These are phyloP conservation scores for Penicillium verhagenii DNA, from an alignment of 495 filamentous ascomycete genomes.

Conservation along the genomic window DNA sequence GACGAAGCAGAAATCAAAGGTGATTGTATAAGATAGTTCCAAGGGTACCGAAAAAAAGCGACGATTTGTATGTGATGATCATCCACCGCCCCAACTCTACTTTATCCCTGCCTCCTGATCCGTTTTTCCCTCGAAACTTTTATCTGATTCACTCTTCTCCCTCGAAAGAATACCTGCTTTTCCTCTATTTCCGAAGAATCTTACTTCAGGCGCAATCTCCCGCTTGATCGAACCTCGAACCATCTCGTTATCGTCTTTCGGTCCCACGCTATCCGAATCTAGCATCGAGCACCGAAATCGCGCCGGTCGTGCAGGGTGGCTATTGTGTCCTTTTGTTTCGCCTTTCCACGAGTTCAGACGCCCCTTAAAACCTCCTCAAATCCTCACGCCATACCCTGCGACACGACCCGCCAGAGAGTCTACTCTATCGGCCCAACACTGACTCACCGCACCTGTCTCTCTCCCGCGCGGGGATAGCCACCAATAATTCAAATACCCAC, in stretches of 20 bases:
- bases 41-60: not conserved
- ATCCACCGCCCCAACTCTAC: slow-evolving; percentile 16
- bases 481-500: not conserved
- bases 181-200: not conserved
- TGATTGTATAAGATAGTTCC: too few species aligned
- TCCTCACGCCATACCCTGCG: not conserved
- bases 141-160: not conserved
- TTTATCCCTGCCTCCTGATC: slow-evolving; percentile 21
- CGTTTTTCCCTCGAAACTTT: slow-evolving; percentile 3
- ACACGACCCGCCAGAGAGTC: not conserved
- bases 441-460: slow-evolving; percentile 11
- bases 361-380: not conserved
- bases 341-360: not conserved
- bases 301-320: slow-evolving; percentile 26
- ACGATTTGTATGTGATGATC: slow-evolving; percentile 10
- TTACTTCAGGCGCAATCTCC: not conserved
- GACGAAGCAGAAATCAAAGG: not conserved
- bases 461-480: slow-evolving; percentile 10
- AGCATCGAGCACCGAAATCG: slow-evolving; percentile 12
- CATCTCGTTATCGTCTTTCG: slow-evolving; percentile 6
- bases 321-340: slow-evolving; percentile 7
- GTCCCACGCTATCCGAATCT: slow-evolving; percentile 2
- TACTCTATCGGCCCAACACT: not conserved
- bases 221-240: not conserved
- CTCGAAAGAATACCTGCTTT: not conserved